These are phyloP conservation scores for Euryodendron excelsum DNA, from an alignment of 148 eudicot genomes.

Conservation along the genomic window DNA sequence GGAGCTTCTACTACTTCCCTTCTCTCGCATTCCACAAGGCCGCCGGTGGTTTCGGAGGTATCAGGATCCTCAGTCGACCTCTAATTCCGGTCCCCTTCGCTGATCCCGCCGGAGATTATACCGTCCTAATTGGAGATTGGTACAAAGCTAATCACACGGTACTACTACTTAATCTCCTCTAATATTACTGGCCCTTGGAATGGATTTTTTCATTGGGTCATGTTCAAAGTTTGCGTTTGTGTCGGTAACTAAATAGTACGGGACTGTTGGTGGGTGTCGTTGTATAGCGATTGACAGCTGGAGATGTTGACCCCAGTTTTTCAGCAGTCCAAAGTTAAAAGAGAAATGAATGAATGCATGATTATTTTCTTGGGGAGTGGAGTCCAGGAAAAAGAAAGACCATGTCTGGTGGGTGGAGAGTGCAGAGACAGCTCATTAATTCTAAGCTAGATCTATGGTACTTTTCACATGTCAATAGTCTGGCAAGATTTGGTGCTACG, in stretches of 20 bases:
- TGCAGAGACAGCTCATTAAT: constrained; percentile 2
- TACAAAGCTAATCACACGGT: constrained; percentile 90
- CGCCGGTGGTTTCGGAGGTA: constrained; percentile 92
- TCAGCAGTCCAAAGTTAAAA: not conserved
- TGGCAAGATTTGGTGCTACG: not conserved
- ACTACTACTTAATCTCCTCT: not conserved
- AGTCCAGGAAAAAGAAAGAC: not conserved
- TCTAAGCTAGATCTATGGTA: not conserved
- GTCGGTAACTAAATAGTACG: not conserved
- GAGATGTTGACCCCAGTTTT: not conserved
- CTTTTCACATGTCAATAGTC: not conserved
- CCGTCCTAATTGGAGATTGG: constrained; percentile 94
- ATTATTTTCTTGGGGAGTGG: not conserved
- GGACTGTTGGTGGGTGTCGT: not conserved
- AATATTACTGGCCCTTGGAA: not conserved
- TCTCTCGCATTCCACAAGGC: constrained; percentile 91
- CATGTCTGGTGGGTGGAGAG: not conserved
- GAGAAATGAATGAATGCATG: not conserved
- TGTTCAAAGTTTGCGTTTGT: too few relatives aligned
- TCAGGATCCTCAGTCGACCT: constrained; percentile 86
- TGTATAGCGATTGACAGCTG: not conserved
- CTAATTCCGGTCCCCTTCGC: constrained; percentile 80
- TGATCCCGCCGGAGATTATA: constrained; percentile 71
- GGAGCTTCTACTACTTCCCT: constrained; percentile 92
- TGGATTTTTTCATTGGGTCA: not conserved